phyloP scores from a whole-genome alignment of 495 filamentous ascomycete species.

The Tetracladium setigerum region DNA sequence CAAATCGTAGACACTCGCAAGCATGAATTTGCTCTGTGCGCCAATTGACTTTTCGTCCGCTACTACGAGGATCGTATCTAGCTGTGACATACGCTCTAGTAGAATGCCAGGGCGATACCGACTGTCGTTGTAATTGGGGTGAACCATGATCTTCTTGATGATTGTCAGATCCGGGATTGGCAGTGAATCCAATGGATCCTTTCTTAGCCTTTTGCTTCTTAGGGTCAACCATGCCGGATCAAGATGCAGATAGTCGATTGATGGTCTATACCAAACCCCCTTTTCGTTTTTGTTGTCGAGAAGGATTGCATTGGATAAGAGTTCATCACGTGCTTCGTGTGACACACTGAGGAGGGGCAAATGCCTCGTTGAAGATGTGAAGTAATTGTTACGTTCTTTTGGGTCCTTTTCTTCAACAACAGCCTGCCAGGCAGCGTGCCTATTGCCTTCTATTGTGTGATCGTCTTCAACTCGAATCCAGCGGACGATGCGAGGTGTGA shows the following conservation, averaged over 20 bases:
- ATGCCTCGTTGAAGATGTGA: slow-evolving; percentile 4
- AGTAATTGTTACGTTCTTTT: neutral
- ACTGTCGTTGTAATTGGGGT: slow-evolving; percentile 15
- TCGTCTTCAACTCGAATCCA: slow-evolving; percentile 7
- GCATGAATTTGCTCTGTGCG: slow-evolving; percentile 10
- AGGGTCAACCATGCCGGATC: slow-evolving; percentile 13
- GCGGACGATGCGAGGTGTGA: slow-evolving; percentile 13
- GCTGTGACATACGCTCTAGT: slow-evolving; percentile 2
- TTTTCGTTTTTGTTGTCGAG: slow-evolving; percentile 1
- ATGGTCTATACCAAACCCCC: slow-evolving; percentile 14
- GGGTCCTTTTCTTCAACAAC: too few species aligned
- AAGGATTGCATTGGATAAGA: slow-evolving; percentile 9
- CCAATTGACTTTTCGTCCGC: slow-evolving; percentile 20
- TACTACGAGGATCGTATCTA: slow-evolving; percentile 9
- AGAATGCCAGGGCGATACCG: slow-evolving; percentile 3
- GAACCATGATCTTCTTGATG: slow-evolving; percentile 16
- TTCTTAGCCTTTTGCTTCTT: neutral
- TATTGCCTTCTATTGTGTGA: too few species aligned
- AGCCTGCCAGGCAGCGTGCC: too few species aligned
- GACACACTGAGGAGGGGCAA: slow-evolving; percentile 5
- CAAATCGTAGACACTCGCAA: slow-evolving; percentile 13
- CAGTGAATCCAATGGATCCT: slow-evolving; percentile 9
- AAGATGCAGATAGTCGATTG: slow-evolving; percentile 14
- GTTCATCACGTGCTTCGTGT: slow-evolving; percentile 10
- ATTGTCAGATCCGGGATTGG: slow-evolving; percentile 2